Evolutionary conservation across 1,284 basidiomycete genomes (phyloP).

Genomic region (Sanguinoderma infundibulare): DNA sequence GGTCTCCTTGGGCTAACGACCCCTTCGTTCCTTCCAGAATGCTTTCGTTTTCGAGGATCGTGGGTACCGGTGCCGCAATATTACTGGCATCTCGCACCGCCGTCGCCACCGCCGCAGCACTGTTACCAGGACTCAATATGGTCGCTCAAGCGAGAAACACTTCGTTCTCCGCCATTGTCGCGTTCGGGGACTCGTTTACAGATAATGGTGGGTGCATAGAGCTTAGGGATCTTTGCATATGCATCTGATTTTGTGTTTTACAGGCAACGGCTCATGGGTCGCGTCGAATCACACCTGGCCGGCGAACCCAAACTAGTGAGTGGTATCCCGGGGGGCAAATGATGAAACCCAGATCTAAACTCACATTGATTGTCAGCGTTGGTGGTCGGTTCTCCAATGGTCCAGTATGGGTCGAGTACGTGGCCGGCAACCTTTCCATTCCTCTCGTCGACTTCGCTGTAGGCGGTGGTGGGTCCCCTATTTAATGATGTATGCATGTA

Average conservation of each 20-base stretch:
- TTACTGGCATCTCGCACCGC: background rate
- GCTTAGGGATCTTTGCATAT: background rate
- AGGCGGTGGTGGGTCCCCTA: conserved; percentile 7
- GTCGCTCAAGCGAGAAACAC: background rate
- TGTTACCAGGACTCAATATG: too few species aligned
- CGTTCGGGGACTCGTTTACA: conserved; percentile 11
- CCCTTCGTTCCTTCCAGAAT: background rate
- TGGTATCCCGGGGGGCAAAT: background rate
- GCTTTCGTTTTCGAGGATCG: background rate
- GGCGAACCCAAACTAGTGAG: conserved; percentile 6
- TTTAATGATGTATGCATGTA: background rate
- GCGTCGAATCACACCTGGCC: conserved; percentile 10
- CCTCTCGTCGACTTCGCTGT: conserved; percentile 11
- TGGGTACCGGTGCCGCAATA: background rate
- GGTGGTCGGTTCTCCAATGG: conserved; percentile 12
- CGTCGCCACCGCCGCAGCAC: background rate
- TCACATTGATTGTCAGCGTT: background rate
- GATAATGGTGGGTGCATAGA: conserved; percentile 4
- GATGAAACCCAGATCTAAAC: background rate
- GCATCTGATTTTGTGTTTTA: background rate
- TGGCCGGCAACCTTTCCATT: conserved; percentile 6
- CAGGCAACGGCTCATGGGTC: conserved; percentile 10
- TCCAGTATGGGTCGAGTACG: conserved; percentile 11
- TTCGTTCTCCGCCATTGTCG: conserved; percentile 4
- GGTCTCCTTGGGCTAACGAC: too few species aligned